Conservation (phyloP, 257 asterid species). For the Penstemon newberryi region DNA sequence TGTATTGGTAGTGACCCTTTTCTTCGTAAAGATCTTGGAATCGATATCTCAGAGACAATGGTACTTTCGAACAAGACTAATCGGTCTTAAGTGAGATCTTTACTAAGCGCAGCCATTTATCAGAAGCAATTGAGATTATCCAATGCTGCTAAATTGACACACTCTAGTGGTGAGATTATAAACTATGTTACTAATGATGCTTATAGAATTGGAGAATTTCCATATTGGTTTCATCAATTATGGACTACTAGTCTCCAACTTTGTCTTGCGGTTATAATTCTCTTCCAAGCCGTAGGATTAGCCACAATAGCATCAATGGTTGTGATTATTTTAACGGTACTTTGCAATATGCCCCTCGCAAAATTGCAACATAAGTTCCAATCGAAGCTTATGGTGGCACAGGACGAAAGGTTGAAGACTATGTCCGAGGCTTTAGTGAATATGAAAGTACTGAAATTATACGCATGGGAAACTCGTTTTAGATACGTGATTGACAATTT, state of each 20-base stretch:
- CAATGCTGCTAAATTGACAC: conserved; percentile 60
- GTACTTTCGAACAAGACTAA: conserved; percentile 74
- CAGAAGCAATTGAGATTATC: conserved; percentile 77
- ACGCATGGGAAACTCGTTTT: conserved; percentile 92
- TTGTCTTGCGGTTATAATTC: conserved; percentile 65
- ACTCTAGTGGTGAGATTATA: conserved; percentile 91
- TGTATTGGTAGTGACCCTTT: conserved; percentile 56
- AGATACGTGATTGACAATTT: conserved; percentile 51
- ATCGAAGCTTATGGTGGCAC: conserved; percentile 78
- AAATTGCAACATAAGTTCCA: conserved; percentile 83
- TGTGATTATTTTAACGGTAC: conserved; percentile 67
- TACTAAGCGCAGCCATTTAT: conserved; percentile 70
- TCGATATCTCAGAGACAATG: conserved; percentile 88
- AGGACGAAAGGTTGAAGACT: conserved; percentile 73
- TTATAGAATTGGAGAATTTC: conserved; percentile 88
- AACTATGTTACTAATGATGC: conserved; percentile 87
- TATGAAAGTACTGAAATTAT: conserved; percentile 85
- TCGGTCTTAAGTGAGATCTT: conserved; percentile 75
- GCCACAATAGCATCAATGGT: conserved; percentile 80
- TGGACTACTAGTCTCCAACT: conserved; percentile 89
- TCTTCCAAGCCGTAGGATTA: conserved; percentile 69
- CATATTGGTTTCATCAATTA: conserved; percentile 85
- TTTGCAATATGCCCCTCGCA: conserved; percentile 84
- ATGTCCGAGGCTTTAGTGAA: conserved; percentile 77
- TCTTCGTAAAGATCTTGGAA: conserved; percentile 66